Percentiles rank a stretch among this genome's conserved stretches.
phyloP scores from a whole-genome alignment of 2,329 filamentous ascomycete species.

The Shiraia bambusicola region DNA sequence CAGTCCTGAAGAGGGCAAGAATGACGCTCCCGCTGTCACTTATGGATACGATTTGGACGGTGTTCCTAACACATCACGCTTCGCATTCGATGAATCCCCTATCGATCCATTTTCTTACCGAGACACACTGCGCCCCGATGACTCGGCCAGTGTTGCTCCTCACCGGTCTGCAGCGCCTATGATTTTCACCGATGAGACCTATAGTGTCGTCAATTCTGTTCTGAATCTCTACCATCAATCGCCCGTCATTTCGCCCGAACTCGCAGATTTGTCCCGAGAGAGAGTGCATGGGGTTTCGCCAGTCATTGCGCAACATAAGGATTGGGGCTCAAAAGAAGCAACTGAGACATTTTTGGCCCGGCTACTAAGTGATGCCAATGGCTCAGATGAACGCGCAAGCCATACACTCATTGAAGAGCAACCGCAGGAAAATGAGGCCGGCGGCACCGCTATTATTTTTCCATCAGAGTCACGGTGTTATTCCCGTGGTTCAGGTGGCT shows the following conservation, averaged over 20 bases:
- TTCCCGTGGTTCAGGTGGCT: slow-evolving; percentile 36
- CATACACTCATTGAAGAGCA: slow-evolving; percentile 25
- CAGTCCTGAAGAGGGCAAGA: slow-evolving; percentile 9
- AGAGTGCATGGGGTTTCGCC: slow-evolving; percentile 53
- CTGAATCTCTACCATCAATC: slow-evolving; percentile 46
- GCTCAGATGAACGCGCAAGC: slow-evolving; percentile 12
- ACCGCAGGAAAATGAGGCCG: slow-evolving; percentile 24
- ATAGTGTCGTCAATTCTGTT: slow-evolving; percentile 46
- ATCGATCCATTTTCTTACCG: slow-evolving; percentile 35
- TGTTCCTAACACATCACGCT: slow-evolving; percentile 19
- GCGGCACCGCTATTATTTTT: slow-evolving; percentile 44
- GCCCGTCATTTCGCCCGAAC: slow-evolving; percentile 41
- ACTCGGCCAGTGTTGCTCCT: slow-evolving; percentile 43
- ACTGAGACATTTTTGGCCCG: slow-evolving; percentile 58
- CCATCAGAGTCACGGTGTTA: slow-evolving; percentile 37
- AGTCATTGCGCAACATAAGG: slow-evolving; percentile 54
- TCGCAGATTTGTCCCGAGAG: slow-evolving; percentile 43
- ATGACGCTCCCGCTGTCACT: slow-evolving; percentile 13
- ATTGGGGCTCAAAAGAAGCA: slow-evolving; percentile 57
- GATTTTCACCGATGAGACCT: slow-evolving; percentile 46
- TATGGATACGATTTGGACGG: slow-evolving; percentile 18
- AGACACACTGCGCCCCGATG: slow-evolving; percentile 40
- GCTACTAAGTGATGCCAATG: slow-evolving; percentile 44
- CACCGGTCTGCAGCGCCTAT: slow-evolving; percentile 31
- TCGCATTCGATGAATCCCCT: slow-evolving; percentile 37